A percentile compares a stretch with the other conserved stretches of the same genome.
phyloP scores from a whole-genome alignment of 768 basidiomycete species.

The Hericium rajendrae region DNA sequence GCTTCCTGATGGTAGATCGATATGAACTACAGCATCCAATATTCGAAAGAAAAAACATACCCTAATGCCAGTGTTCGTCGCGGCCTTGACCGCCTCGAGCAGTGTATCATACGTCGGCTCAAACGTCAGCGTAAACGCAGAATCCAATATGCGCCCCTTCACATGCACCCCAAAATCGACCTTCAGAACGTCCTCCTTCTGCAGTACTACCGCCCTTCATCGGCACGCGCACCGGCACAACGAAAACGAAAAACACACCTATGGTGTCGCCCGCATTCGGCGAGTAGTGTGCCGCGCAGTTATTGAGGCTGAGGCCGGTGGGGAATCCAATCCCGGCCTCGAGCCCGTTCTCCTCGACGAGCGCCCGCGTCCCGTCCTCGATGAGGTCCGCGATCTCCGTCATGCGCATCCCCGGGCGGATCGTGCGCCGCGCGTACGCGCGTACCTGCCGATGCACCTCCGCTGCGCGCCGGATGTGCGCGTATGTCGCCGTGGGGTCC shows the following conservation, averaged over 20 bases:
- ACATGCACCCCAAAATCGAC: constrained; percentile 98
- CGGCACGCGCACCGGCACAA: neutral
- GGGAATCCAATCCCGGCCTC: constrained; percentile 91
- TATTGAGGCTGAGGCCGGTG: constrained; percentile 87
- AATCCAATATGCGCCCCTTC: constrained; percentile 89
- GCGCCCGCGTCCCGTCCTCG: constrained; percentile 81
- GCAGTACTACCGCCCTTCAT: constrained; percentile 45
- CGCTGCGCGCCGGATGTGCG: constrained; percentile 83
- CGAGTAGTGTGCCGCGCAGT: constrained; percentile 94
- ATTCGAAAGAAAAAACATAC: constrained; percentile 30
- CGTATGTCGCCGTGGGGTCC: constrained; percentile 80
- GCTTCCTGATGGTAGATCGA: constrained; percentile 56
- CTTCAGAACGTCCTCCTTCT: constrained; percentile 83
- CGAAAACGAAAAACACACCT: constrained; percentile 35
- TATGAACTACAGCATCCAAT: neutral
- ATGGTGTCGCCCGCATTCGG: constrained; percentile 88
- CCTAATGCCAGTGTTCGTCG: constrained; percentile 85
- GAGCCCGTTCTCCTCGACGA: constrained; percentile 86
- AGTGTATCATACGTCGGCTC: constrained; percentile 87
- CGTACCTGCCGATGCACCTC: constrained; percentile 95
- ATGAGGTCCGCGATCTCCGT: constrained; percentile 90
- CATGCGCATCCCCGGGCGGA: constrained; percentile 90
- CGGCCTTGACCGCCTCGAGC: constrained; percentile 85
- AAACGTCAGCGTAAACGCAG: constrained; percentile 88
- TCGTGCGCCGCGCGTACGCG: constrained; percentile 66